Conservation (phyloP, 768 basidiomycete genomes). For the Suillus lakei region DNA sequence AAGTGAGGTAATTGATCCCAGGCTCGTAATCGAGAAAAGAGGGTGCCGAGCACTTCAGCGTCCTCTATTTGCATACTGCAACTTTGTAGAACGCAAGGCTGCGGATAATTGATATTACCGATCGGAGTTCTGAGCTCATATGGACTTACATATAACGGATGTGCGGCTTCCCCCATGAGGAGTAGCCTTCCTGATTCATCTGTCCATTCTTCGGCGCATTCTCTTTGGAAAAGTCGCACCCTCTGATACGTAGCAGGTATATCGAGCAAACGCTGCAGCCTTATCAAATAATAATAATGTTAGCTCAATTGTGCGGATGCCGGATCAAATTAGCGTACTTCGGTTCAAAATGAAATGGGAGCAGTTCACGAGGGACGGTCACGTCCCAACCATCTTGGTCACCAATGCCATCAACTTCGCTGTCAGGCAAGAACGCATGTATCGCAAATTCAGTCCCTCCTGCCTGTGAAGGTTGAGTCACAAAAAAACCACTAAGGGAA, state of each 20-base stretch:
- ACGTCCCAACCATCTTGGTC: slow-evolving; percentile 41
- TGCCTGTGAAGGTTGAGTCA: slow-evolving; percentile 19
- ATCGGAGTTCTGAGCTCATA: not conserved
- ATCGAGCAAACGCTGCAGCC: slow-evolving; percentile 44
- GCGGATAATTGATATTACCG: slow-evolving; percentile 8
- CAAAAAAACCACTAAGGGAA: slow-evolving; percentile 2
- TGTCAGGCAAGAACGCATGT: slow-evolving; percentile 46
- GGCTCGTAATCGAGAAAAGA: slow-evolving; percentile 49
- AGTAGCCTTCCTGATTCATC: slow-evolving; percentile 56
- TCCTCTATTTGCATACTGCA: slow-evolving; percentile 41
- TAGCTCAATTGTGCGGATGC: not conserved
- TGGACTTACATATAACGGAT: slow-evolving; percentile 54
- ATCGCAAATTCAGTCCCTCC: slow-evolving; percentile 44
- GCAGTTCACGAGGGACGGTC: slow-evolving; percentile 35
- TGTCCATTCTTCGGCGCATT: slow-evolving; percentile 53
- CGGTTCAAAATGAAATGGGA: slow-evolving; percentile 43
- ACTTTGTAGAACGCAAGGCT: slow-evolving; percentile 55
- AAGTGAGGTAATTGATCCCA: slow-evolving; percentile 54
- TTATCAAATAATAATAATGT: slow-evolving; percentile 24
- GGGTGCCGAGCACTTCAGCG: slow-evolving; percentile 36
- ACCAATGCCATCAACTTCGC: slow-evolving; percentile 38
- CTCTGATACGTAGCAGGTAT: slow-evolving; percentile 42
- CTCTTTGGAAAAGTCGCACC: slow-evolving; percentile 40
- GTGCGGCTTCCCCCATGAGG: slow-evolving; percentile 64
- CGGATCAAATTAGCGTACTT: slow-evolving; percentile 33